Percentiles rank a stretch among this genome's conserved stretches.
Evolutionary conservation across 768 basidiomycete genomes (phyloP).

Genomic region (Rhizopogon salebrosus): DNA sequence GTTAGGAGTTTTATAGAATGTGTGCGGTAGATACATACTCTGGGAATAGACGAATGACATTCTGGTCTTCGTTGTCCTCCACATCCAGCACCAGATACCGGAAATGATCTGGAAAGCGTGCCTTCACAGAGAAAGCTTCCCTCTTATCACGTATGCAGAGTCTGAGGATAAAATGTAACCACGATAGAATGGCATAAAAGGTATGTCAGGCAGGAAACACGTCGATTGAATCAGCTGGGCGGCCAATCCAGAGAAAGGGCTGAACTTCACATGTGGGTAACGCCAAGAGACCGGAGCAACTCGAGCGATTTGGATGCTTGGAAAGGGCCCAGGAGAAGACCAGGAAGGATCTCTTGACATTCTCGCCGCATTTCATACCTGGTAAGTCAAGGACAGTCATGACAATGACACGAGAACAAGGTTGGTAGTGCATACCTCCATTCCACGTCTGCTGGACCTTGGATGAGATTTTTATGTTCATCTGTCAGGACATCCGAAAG

Average conservation of each 20-base stretch:
- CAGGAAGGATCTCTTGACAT: slow-evolving; percentile 86
- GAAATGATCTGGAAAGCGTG: slow-evolving; percentile 79
- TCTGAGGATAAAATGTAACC: slow-evolving; percentile 36
- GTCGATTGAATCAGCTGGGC: slow-evolving; percentile 4
- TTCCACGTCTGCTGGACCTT: slow-evolving; percentile 78
- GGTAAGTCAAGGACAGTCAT: not conserved
- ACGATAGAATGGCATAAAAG: not conserved
- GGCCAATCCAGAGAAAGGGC: slow-evolving; percentile 3
- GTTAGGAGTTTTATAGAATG: not conserved
- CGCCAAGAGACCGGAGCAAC: slow-evolving; percentile 53
- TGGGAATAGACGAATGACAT: slow-evolving; percentile 89
- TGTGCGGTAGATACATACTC: slow-evolving; percentile 37
- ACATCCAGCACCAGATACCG: slow-evolving; percentile 79
- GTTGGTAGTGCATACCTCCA: slow-evolving; percentile 55
- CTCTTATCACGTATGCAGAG: slow-evolving; percentile 87
- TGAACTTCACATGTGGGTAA: slow-evolving; percentile 73
- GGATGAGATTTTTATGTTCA: slow-evolving; percentile 56
- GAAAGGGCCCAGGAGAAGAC: slow-evolving; percentile 81
- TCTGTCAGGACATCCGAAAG: slow-evolving; percentile 20
- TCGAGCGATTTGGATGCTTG: slow-evolving; percentile 81
- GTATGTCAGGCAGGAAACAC: slow-evolving; percentile 10
- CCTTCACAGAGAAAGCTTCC: slow-evolving; percentile 85
- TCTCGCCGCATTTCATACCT: slow-evolving; percentile 96
- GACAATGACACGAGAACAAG: slow-evolving; percentile 5
- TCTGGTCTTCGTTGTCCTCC: slow-evolving; percentile 91